Evolutionary conservation across 129 eudicot genomes (phyloP), one percentile per base, ranked within the genome.

Genomic region (Heracleum sosnowskyi): DNA sequence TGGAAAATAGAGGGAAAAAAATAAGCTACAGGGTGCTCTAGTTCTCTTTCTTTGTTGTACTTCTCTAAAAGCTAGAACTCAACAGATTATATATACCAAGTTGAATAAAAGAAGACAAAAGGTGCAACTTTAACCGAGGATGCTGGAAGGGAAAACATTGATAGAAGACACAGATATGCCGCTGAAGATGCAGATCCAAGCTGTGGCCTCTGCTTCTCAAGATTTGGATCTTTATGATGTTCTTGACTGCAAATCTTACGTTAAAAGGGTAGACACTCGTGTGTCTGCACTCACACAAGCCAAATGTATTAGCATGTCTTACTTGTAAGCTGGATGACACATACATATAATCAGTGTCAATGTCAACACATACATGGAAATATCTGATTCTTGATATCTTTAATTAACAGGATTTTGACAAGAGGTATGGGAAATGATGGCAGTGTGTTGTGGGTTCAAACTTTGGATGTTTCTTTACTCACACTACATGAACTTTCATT

Each of bases 381-480:
- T 53, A 69, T 29, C 47, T 80, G 17, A 69, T 37, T 70, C 69
- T 45, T 22, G 26, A 63, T 18, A 34, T 24, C 17, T 82, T 68
- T 16, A 4, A 13, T 49, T 15, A 15, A 49, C 91, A 93, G 97
- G 98, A 93, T 57, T 91, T 93, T 73, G 98, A 93, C 84, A 85
- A 84, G 77, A 89, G 73, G 77, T 91, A 93, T 88, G 98, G 97
- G 78, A 84, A 74, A 80, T 97, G 98, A 82, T 93, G 98, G 98
- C 98, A 93, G 76, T 93, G 98, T 85, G 98, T 91, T 86, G 98
- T 93, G 82, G 98, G 98, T 77, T 91, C 98, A 68, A 93, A 93
- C 83, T 93, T 93, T 75, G 96, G 97, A 33, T 93, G 98, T 84
- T 93, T 89, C 82, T 91, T 93, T 85, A 91, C 97, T 28, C 98